Evolutionary conservation across 129 eudicot species (phyloP), one percentile per base, ranked within the genome.

Genomic region (Deinandra increscens): DNA sequence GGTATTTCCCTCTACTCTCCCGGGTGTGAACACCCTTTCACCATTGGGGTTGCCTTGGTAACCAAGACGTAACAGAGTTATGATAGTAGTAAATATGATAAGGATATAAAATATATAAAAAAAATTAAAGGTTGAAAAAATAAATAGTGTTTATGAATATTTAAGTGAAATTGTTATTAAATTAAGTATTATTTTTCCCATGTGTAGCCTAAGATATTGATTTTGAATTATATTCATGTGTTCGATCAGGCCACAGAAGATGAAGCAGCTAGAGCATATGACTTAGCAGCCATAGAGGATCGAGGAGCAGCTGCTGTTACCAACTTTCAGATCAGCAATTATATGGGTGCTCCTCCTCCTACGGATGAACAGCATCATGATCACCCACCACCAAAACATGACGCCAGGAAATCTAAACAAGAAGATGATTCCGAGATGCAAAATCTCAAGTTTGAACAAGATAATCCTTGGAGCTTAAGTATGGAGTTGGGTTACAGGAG

Each of bases 181-280:
- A n/a, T n/a, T n/a, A n/a, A n/a, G n/a, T n/a, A n/a, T n/a, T n/a
- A n/a, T n/a, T n/a, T n/a, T n/a, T n/a, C n/a, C n/a, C n/a, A n/a
- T n/a, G n/a, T 26, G 31, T 26, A 1, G 1, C 31, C 31, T 26
- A 9, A 39, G 2, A 39, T 39, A 8, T 44, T n/a, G n/a, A n/a
- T n/a, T n/a, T n/a, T n/a, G n/a, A n/a, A n/a, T n/a, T 49, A 29
- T 56, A 15, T 64, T 74, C 14, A 74, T 64, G 41, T 53, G 38
- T 48, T 23, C 34, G 66, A n/a, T n/a, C n/a, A n/a, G n/a, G 79
- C n/a, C 48, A 75, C 79, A 22, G 20, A 75, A 54, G 79, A 75
- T 45, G 79, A 75, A 38, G 79, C 79, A 1, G 79, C 79, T 44
- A 67, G 18, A 64, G 79, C 79, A 65, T 75, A 75, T 43, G 79